Base-by-base conservation (phyloP, 2,329 filamentous ascomycete genomes). In the Aureobasidium leucospermi region DNA sequence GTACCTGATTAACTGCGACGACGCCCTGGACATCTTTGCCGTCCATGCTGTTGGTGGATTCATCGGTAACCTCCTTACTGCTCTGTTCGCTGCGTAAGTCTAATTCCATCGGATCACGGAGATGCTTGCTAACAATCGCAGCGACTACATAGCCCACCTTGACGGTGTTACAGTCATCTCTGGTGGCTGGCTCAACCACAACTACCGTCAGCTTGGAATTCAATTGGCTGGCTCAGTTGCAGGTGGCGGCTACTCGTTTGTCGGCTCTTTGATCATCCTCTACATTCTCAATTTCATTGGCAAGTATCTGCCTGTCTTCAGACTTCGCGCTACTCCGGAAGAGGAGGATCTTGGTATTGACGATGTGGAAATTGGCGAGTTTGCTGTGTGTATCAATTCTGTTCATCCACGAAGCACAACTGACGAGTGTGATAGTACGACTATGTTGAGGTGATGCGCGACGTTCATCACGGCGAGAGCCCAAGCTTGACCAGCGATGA, bases 281-380 rank as follows among this genome's bases (percentile, higher is more conserved):
- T 70, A 71, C 34, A 65, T 66, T 10, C 70, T 80, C 28, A 73
- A 76, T 60, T 88, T 90, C 72, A 66, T 92, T 64, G 85, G 93
- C 76, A 91, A 91, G 71, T 79, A 90, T 64, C 80, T 94, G 29
- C 89, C 90, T 0, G 86, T 87, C 11, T 78, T 95, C 41, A 83
- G 83, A 60, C 84, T 96, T 46, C 88, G 90, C 52, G 86, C 85
- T 0, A 80, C 77, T 13, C 86, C 90, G 66, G 87, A 94, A 63
- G 87, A 89, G 39, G 90, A 96, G 73, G 85, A 91, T 55, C 78
- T 90, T 43, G 90, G 90, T 65, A 91, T 95, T 62, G 90, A 96
- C 68, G 91, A 96, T 67, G 86, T 88, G 28, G 90, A 96, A 74
- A 89, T 96, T 68, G 91, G 91, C 71, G 91, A 96, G 76, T 96